phyloP scores from a whole-genome alignment of 768 basidiomycete genomes.

The Hygrocybe coccinea region DNA sequence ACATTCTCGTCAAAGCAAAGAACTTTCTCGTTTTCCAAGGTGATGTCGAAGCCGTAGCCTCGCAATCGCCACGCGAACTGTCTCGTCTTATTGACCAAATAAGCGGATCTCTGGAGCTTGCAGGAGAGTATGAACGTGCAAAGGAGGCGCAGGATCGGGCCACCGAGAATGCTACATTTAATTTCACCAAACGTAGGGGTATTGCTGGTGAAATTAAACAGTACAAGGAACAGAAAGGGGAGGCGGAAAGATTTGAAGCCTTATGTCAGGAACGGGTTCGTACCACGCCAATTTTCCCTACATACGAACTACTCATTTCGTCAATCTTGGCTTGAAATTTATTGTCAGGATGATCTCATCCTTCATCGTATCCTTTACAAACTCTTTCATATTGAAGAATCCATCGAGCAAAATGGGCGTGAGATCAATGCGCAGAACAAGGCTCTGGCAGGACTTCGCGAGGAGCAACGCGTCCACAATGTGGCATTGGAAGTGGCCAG shows the following conservation, averaged over 20 bases:
- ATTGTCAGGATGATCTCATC: constrained; percentile 68
- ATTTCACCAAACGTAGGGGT: constrained; percentile 89
- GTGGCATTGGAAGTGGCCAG: constrained; percentile 67
- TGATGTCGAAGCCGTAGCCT: constrained; percentile 96
- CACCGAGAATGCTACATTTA: constrained; percentile 90
- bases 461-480: constrained; percentile 68
- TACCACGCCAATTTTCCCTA: constrained; percentile 5
- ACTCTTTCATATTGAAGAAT: constrained; percentile 83
- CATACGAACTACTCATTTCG: not conserved
- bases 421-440: constrained; percentile 71
- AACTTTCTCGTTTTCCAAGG: constrained; percentile 99
- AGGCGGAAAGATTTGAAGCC: constrained; percentile 82
- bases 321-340: not conserved
- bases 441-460: constrained; percentile 60
- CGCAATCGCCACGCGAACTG: constrained; percentile 87
- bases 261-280: constrained; percentile 70
- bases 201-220: constrained; percentile 95
- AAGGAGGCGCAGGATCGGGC: constrained; percentile 84
- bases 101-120: constrained; percentile 86
- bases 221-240: constrained; percentile 94
- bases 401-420: constrained; percentile 66
- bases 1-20: constrained; percentile 97
- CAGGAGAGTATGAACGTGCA: constrained; percentile 82
- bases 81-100: constrained; percentile 93
- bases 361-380: constrained; percentile 81